Conservation (phyloP, 2,329 filamentous ascomycete species). For the Xylariales sp. region DNA sequence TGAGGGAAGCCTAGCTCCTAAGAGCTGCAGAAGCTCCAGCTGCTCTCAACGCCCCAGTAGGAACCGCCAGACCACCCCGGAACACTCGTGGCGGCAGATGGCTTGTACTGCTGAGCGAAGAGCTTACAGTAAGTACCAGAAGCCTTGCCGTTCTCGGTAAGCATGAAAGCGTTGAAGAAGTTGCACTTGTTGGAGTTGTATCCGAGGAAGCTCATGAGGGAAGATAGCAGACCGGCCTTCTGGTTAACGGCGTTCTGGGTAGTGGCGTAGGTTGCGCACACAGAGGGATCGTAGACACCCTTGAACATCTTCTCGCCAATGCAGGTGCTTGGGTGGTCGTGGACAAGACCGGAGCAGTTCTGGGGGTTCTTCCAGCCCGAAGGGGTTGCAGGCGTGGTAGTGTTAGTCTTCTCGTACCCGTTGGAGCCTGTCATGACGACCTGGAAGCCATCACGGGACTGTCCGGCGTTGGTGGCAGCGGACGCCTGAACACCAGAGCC, state of each 20-base stretch:
- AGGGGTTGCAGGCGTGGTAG: constrained; percentile 10
- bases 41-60: constrained; percentile 6
- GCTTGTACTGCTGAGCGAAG: constrained; percentile 10
- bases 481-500: constrained; percentile 26
- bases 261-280: constrained; percentile 10
- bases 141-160: constrained; percentile 9
- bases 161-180: constrained; percentile 13
- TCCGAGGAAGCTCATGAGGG: constrained; percentile 6
- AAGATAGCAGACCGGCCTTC: not conserved
- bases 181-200: constrained; percentile 11
- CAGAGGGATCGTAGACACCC: constrained; percentile 9
- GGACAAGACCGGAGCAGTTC: constrained; percentile 8
- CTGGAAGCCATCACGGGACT: constrained; percentile 12
- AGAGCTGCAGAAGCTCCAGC: constrained; percentile 5
- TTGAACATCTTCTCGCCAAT: constrained; percentile 11
- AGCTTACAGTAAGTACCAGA: constrained; percentile 12
- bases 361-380: constrained; percentile 10
- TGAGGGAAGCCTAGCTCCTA: no score
- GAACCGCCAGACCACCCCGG: constrained; percentile 4
- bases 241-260: constrained; percentile 10
- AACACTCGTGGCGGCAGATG: not conserved
- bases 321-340: constrained; percentile 11
- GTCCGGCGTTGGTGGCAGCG: constrained; percentile 15
- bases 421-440: constrained; percentile 12
- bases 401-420: constrained; percentile 12